A percentile compares a stretch with the other conserved stretches of the same genome.
phyloP scores from a whole-genome alignment of 306 rosid species.

The Morella rubra region DNA sequence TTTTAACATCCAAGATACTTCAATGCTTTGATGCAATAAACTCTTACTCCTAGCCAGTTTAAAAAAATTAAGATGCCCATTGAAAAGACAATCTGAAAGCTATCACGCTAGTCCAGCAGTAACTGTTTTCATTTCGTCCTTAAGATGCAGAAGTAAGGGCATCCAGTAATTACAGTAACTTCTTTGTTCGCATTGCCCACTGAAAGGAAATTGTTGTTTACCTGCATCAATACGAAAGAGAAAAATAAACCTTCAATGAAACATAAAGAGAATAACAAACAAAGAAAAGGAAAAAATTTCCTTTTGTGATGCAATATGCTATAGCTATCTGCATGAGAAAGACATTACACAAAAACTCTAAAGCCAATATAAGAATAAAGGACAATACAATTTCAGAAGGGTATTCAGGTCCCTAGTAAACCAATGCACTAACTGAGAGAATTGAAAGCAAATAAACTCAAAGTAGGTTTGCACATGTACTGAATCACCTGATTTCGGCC shows the following conservation, averaged over 20 bases:
- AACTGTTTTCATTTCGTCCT: not conserved
- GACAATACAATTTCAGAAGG: not conserved
- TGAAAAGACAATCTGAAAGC: not conserved
- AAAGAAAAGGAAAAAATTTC: not conserved
- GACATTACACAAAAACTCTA: not conserved
- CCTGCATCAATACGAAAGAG: conserved; percentile 58
- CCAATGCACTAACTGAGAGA: not conserved
- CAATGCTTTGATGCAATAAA: not conserved
- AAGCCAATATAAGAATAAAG: conserved; percentile 1
- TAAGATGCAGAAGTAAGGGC: conserved; percentile 4
- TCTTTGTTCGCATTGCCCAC: conserved; percentile 91
- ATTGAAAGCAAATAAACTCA: not conserved
- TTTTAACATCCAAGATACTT: not conserved
- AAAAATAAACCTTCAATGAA: conserved; percentile 19
- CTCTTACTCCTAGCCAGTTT: not conserved
- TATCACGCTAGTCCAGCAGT: not conserved
- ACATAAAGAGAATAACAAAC: conserved; percentile 18
- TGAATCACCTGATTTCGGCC: not conserved
- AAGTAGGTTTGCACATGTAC: not conserved
- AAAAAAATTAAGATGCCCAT: not conserved
- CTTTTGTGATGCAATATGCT: not conserved
- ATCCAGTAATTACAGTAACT: conserved; percentile 59
- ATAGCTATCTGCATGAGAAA: not conserved
- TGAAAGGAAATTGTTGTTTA: conserved; percentile 95
- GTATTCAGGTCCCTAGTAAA: not conserved